These are phyloP conservation scores for Solidago caesia DNA, from an alignment of 129 eudicot genomes.

Conservation along the genomic window DNA sequence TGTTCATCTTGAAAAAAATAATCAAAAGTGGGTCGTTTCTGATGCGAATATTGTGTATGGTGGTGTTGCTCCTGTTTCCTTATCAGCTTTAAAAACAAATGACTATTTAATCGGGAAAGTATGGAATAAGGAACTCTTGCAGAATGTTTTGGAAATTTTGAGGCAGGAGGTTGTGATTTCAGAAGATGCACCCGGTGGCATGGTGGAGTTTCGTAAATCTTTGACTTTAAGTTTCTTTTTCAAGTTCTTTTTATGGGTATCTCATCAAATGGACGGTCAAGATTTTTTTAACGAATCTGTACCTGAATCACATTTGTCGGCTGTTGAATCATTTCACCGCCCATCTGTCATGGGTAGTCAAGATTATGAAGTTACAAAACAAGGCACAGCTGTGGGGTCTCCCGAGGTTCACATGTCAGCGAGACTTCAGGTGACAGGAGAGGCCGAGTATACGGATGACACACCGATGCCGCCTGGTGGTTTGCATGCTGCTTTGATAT, in stretches of 20 bases:
- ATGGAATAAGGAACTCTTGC: constrained; percentile 75
- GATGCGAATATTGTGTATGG: constrained; percentile 87
- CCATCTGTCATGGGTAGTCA: constrained; percentile 77
- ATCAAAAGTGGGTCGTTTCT: constrained; percentile 64
- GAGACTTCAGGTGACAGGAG: constrained; percentile 90
- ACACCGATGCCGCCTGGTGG: constrained; percentile 77
- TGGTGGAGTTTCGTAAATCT: constrained; percentile 94
- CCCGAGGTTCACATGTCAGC: constrained; percentile 94
- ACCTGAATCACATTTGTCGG: constrained; percentile 72
- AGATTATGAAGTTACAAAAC: constrained; percentile 68
- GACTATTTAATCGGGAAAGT: constrained; percentile 61
- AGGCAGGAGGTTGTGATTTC: constrained; percentile 62
- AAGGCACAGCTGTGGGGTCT: constrained; percentile 81
- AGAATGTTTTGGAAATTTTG: constrained; percentile 57
- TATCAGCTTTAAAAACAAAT: constrained; percentile 58
- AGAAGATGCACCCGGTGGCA: constrained; percentile 96
- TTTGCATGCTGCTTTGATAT: constrained; percentile 81
- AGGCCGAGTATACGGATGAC: constrained; percentile 98
- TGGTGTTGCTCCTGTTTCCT: constrained; percentile 85
- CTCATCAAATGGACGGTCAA: constrained; percentile 72
- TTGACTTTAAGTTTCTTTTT: constrained; percentile 86
- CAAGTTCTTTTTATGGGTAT: constrained; percentile 89
- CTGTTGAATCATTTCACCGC: constrained; percentile 54
- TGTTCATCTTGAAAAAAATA: constrained; percentile 56
- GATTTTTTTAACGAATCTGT: constrained; percentile 47